Conservation (phyloP, 1,284 basidiomycete genomes). For the Stygiomarasmius scandens region DNA sequence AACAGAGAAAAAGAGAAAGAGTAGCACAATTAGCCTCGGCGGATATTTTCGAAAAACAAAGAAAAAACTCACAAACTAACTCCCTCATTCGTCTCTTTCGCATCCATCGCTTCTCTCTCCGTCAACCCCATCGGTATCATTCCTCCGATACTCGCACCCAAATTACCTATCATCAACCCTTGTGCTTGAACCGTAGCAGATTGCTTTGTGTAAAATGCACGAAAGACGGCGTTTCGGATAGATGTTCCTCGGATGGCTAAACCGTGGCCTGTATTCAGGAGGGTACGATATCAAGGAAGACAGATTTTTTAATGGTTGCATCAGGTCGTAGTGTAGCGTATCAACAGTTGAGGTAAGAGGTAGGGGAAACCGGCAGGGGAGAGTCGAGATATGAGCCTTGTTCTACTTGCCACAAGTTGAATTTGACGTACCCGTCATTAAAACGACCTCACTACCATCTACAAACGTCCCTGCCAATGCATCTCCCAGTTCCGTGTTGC, state of each 20-base stretch:
- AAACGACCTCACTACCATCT: conserved; percentile 16
- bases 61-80: neutral
- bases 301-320: too few species aligned
- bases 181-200: conserved; percentile 21
- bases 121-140: conserved; percentile 11
- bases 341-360: too few species aligned
- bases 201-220: conserved; percentile 20
- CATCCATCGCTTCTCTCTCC: conserved; percentile 18
- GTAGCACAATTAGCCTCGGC: too few species aligned
- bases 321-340: too few species aligned
- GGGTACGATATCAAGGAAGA: too few species aligned
- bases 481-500: conserved; percentile 16
- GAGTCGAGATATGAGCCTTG: too few species aligned
- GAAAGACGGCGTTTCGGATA: conserved; percentile 22
- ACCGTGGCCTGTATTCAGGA: conserved; percentile 20
- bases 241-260: conserved; percentile 22
- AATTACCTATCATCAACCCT: conserved; percentile 17
- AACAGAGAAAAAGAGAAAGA: too few species aligned
- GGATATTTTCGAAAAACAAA: neutral
- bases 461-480: conserved; percentile 18
- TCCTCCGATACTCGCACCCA: conserved; percentile 9
- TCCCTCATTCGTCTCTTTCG: conserved; percentile 12
- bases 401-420: too few species aligned
- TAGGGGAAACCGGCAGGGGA: too few species aligned
- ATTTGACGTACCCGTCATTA: conserved; percentile 22